Base-by-base conservation (phyloP, 2,329 filamentous ascomycete species). In the Westerdykella sp. region DNA sequence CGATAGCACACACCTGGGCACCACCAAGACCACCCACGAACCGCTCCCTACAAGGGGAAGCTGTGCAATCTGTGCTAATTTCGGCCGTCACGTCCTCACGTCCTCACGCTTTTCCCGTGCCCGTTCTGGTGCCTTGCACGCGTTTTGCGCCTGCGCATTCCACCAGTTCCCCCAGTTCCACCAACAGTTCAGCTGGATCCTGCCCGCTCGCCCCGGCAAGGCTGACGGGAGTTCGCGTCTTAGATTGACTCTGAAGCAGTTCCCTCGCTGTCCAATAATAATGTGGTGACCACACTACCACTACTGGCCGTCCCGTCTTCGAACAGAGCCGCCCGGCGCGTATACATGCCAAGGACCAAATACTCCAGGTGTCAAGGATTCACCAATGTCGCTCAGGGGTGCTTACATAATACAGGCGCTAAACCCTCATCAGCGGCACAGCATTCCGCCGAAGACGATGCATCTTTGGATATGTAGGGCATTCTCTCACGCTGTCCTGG, bases 381-480 rank as follows among this genome's bases (percentile, higher is more conserved):
- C n/a, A n/a, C n/a, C n/a, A n/a, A n/a, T n/a, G n/a, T n/a, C 47
- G 49, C 46, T 60, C 53, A 54, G 51, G 51, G 51, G 50, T 40
- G 48, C 49, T 42, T 34, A n/a, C n/a, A n/a, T n/a, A n/a, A n/a
- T n/a, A n/a, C n/a, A 45, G 31, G 43, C 52, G 46, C 55, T 56
- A 58, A 54, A n/a, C n/a, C 51, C 55, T 54, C 51, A 50, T 18
- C 35, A 44, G 40, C 37, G 42, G 37, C 41, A 11, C 15, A 15
- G 41, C 36, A 43, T 38, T 43, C 34, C 14, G 12, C 18, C 39
- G 39, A 21, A 28, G 25, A 9, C 4, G 25, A 28, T 7, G 7
- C 7, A 4, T 28, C 7, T 7, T 28, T 28, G 25, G 7, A 28
- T 28, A 2, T 28, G 11, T n/a, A n/a, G n/a, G n/a, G n/a, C 18